These are phyloP conservation scores for Paecilomyces niveus DNA, from an alignment of 2,329 filamentous ascomycete species.

Conservation along the genomic window DNA sequence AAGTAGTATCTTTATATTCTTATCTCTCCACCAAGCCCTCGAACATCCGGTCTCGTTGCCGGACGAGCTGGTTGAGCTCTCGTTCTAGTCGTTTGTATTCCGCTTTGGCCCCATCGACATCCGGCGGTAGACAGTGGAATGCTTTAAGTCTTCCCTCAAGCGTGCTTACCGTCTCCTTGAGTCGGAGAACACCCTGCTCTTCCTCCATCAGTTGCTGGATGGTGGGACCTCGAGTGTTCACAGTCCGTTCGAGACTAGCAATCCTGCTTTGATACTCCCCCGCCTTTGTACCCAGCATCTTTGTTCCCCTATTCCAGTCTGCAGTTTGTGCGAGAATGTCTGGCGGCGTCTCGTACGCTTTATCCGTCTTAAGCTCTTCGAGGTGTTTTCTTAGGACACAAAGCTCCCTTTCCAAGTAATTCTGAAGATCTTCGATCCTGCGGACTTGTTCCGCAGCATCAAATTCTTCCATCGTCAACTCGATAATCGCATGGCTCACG, in stretches of 20 bases:
- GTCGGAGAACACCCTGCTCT: slow-evolving; percentile 51
- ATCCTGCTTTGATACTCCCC: slow-evolving; percentile 58
- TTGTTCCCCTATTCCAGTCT: slow-evolving; percentile 64
- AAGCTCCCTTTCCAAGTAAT: slow-evolving; percentile 50
- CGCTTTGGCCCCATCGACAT: slow-evolving; percentile 60
- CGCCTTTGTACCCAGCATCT: slow-evolving; percentile 58
- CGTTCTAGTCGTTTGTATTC: slow-evolving; percentile 61
- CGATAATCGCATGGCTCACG: slow-evolving; percentile 48
- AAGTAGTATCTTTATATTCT: background rate
- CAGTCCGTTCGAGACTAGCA: slow-evolving; percentile 30
- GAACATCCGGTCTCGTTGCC: slow-evolving; percentile 65
- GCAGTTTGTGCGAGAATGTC: slow-evolving; percentile 63
- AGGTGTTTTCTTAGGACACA: slow-evolving; percentile 22
- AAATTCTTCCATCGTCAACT: slow-evolving; percentile 49
- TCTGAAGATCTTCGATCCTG: slow-evolving; percentile 50
- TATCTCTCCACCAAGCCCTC: slow-evolving; percentile 57
- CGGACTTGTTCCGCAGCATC: slow-evolving; percentile 49
- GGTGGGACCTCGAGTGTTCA: slow-evolving; percentile 19
- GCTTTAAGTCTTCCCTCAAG: slow-evolving; percentile 60
- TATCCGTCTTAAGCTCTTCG: slow-evolving; percentile 23
- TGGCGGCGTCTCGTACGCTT: slow-evolving; percentile 47
- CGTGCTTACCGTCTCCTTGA: slow-evolving; percentile 55
- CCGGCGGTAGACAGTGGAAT: slow-evolving; percentile 67
- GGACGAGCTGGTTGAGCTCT: slow-evolving; percentile 56
- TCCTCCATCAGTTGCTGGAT: slow-evolving; percentile 50